These are phyloP conservation scores for Polygonum aviculare DNA, from an alignment of 148 eudicot genomes.

Conservation along the genomic window DNA sequence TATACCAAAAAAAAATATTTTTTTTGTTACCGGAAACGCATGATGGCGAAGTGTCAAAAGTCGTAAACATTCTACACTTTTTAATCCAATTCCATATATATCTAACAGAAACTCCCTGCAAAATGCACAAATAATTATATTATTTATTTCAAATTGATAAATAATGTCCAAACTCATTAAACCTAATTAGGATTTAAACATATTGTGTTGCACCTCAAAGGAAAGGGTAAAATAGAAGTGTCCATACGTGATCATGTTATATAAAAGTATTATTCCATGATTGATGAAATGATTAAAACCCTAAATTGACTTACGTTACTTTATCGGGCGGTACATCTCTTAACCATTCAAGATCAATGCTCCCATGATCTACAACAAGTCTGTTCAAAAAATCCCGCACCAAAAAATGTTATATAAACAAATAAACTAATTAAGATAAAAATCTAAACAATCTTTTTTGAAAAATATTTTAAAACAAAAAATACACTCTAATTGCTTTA, in stretches of 20 bases:
- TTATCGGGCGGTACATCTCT: constrained; percentile 21
- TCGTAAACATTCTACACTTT: constrained; percentile 38
- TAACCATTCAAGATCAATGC: constrained; percentile 48
- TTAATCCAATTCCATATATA: constrained; percentile 31
- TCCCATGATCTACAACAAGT: constrained; percentile 23
- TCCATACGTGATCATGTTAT: too few species aligned
- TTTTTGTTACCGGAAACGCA: constrained; percentile 41
- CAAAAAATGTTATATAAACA: not conserved
- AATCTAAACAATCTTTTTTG: not conserved
- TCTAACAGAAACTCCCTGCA: constrained; percentile 27
- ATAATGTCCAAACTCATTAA: too few species aligned
- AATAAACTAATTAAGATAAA: not conserved
- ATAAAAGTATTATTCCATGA: too few species aligned
- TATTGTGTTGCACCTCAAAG: too few species aligned
- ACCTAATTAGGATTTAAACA: too few species aligned
- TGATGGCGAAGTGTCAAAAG: constrained; percentile 37
- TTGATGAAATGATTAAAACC: too few species aligned
- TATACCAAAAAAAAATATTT: too few species aligned
- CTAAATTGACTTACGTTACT: constrained; percentile 24
- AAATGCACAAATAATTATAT: not conserved
- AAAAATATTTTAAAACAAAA: not conserved
- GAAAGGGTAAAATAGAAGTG: not conserved
- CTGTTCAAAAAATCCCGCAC: constrained; percentile 25
- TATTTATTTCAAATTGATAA: too few species aligned
- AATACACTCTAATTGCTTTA: too few species aligned